A percentile compares a stretch with the other conserved stretches of the same genome.
Conservation (phyloP, 164 flowering plant genomes). For the Macadamia tetraphylla region DNA sequence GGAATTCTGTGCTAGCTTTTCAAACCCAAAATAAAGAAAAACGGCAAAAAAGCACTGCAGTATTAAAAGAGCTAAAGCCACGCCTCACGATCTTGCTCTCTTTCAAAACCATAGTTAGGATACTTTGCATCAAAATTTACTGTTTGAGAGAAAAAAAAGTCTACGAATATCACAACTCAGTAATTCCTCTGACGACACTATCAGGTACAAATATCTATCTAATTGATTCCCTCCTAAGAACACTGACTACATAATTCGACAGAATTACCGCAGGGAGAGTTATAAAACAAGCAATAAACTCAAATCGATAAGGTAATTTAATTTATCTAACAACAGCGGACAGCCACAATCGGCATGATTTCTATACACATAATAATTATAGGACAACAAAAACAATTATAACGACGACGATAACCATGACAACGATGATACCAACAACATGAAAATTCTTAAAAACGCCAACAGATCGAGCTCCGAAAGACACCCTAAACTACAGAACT, state of each 20-base stretch:
- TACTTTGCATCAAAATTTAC: too few species aligned
- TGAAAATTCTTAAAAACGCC: neutral
- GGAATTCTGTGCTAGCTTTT: neutral
- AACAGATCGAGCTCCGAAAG: conserved; percentile 3
- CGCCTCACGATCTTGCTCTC: neutral
- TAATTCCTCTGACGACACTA: neutral
- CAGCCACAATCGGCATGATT: too few species aligned
- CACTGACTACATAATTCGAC: neutral
- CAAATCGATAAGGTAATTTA: neutral
- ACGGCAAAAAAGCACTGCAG: neutral
- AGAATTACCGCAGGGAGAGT: neutral
- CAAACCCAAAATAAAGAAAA: too few species aligned
- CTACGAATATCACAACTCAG: neutral
- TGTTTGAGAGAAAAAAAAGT: too few species aligned
- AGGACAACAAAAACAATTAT: neutral
- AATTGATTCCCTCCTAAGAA: neutral
- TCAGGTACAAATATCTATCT: neutral
- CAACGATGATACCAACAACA: neutral
- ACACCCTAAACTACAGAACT: neutral
- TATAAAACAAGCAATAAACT: neutral
- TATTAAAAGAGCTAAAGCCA: neutral
- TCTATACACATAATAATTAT: neutral
- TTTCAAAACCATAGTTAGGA: neutral
- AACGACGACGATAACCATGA: neutral
- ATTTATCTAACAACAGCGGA: neutral